Evolutionary conservation across 148 eudicot genomes (phyloP).

Genomic region (Rhododendron ovatum): DNA sequence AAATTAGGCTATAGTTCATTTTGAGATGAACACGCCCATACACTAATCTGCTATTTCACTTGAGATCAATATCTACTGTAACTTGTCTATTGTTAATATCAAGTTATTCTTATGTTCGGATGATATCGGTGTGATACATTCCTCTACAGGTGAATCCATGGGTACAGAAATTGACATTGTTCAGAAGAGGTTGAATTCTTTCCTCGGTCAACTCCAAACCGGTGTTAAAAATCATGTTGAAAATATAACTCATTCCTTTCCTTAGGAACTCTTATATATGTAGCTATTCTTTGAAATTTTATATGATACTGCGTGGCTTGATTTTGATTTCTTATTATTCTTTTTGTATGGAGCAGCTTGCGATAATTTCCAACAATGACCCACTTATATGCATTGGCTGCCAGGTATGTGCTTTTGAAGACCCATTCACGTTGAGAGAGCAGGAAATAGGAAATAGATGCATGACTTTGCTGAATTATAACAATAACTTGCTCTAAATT

Average conservation of each 20-base stretch:
- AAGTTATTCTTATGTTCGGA: neutral
- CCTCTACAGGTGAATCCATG: constrained; percentile 19
- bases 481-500: neutral
- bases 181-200: constrained; percentile 65
- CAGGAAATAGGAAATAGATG: neutral
- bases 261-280: too few species aligned
- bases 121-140: neutral
- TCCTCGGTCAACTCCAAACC: constrained; percentile 49
- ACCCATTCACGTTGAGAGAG: neutral
- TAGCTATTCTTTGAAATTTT: too few species aligned
- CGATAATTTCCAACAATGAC: constrained; percentile 84
- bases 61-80: neutral
- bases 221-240: too few species aligned
- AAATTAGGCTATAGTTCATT: neutral
- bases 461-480: too few species aligned
- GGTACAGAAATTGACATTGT: constrained; percentile 41
- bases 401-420: constrained; percentile 40
- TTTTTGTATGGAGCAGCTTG: constrained; percentile 56
- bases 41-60: too few species aligned
- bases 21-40: too few species aligned
- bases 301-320: constrained; percentile 8
- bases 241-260: too few species aligned
- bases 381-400: constrained; percentile 76
- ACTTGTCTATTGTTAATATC: neutral
- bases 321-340: constrained; percentile 1